A percentile compares a stretch with the other conserved stretches of the same genome.
Evolutionary conservation across 2,329 filamentous ascomycete species (phyloP).

Genomic region (Ophiocordyceps sinensis): DNA sequence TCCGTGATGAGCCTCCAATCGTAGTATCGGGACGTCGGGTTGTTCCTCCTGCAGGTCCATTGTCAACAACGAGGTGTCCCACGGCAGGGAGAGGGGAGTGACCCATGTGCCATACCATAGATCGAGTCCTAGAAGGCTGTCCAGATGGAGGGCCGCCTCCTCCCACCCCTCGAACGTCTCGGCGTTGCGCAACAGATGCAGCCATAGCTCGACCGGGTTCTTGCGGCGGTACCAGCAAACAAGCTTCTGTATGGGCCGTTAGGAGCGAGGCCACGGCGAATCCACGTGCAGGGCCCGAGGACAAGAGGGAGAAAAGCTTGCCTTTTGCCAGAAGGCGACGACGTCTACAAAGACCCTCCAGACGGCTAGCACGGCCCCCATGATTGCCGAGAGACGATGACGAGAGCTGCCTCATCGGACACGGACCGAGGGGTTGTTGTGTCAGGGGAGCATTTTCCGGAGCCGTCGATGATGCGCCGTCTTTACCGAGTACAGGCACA

Average conservation of each 20-base stretch:
- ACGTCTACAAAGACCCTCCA: conserved; percentile 48
- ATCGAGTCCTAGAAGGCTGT: conserved; percentile 67
- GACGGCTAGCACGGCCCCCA: conserved; percentile 31
- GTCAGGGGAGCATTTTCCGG: too few relatives aligned
- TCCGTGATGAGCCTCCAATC: conserved; percentile 75
- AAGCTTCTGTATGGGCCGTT: conserved; percentile 41
- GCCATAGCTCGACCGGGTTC: conserved; percentile 49
- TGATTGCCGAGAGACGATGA: conserved; percentile 18
- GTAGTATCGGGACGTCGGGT: conserved; percentile 67
- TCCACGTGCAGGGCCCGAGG: conserved; percentile 1
- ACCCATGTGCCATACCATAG: conserved; percentile 41
- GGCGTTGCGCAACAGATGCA: conserved; percentile 50
- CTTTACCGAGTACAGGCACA: too few relatives aligned
- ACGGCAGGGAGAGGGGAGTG: background rate
- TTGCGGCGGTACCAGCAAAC: conserved; percentile 52
- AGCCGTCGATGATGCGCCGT: too few relatives aligned
- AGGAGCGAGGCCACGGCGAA: conserved; percentile 7
- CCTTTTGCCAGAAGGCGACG: conserved; percentile 46
- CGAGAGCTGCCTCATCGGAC: background rate
- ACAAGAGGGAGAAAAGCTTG: conserved; percentile 19
- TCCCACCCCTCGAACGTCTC: conserved; percentile 75
- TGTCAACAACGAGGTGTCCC: conserved; percentile 1
- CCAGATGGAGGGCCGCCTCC: conserved; percentile 67
- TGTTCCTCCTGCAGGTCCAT: conserved; percentile 50
- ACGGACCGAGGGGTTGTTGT: background rate